These are phyloP conservation scores for Candida patagonica DNA, from an alignment of 805 yeast species.

Conservation along the genomic window DNA sequence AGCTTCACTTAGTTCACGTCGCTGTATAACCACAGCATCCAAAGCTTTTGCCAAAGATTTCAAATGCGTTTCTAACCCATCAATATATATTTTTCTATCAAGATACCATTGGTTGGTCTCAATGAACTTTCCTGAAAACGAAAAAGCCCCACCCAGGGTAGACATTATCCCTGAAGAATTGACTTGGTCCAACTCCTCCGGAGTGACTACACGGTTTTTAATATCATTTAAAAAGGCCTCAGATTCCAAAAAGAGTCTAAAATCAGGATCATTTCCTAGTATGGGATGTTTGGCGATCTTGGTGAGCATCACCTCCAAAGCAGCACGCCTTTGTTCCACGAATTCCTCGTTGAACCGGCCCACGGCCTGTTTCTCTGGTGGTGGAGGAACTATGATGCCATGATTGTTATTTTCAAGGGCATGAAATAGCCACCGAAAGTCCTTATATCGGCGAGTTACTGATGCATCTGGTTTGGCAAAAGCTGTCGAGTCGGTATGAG, in stretches of 20 bases:
- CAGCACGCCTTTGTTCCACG: slow-evolving; percentile 74
- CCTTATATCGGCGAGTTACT: slow-evolving; percentile 81
- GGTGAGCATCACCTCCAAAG: slow-evolving; percentile 76
- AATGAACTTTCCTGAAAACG: slow-evolving; percentile 54
- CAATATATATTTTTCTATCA: slow-evolving; percentile 59
- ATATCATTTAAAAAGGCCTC: slow-evolving; percentile 60
- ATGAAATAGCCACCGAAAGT: slow-evolving; percentile 89
- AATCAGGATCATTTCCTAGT: slow-evolving; percentile 65
- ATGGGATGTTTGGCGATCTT: slow-evolving; percentile 51
- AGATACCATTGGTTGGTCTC: slow-evolving; percentile 76
- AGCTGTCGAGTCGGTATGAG: slow-evolving; percentile 41
- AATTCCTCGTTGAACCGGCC: slow-evolving; percentile 89
- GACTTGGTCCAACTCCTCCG: slow-evolving; percentile 19
- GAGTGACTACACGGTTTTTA: slow-evolving; percentile 37
- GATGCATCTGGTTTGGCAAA: slow-evolving; percentile 34
- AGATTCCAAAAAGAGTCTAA: slow-evolving; percentile 66
- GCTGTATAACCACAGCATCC: slow-evolving; percentile 63
- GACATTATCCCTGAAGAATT: slow-evolving; percentile 48
- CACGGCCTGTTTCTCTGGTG: slow-evolving; percentile 87
- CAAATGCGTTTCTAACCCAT: slow-evolving; percentile 63
- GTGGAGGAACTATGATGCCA: slow-evolving; percentile 88
- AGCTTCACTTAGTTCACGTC: slow-evolving; percentile 61
- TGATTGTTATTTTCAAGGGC: slow-evolving; percentile 81
- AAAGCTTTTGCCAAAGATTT: slow-evolving; percentile 59
- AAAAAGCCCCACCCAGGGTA: slow-evolving; percentile 55